Evolutionary conservation across 257 asterid genomes (phyloP), one percentile per base, ranked within the genome.

Genomic region (Salvia hispanica): DNA sequence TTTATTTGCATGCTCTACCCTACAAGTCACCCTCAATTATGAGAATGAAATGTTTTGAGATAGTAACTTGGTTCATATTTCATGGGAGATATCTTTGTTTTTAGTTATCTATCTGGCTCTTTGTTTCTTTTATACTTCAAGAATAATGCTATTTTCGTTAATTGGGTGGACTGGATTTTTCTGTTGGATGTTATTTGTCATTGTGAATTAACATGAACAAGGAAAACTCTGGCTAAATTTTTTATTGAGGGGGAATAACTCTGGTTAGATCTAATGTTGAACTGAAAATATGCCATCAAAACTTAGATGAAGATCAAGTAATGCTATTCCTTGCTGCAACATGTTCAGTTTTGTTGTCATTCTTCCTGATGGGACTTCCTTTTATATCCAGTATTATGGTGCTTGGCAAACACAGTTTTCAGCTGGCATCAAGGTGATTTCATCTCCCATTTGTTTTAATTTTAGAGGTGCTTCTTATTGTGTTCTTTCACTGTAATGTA

Each of bases 401-500:
- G 93, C 88, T 57, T 89, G 89, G 92, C 81, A 84, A 83, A 72
- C 83, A 78, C 98, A 89, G 73, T 84, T 86, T 84, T 81, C 92
- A 72, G 96, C 93, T 73, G 98, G 96, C 67, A 76, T 92, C 73
- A 89, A 89, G 96, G 98, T 87, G 77, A 77, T 52, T 59, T 6
- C n/a, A 15, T 68, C 62, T 80, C 25, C 12, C 51, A 9, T 44
- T 67, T 62, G 8, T 28, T 55, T 64, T 65, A 58, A 69, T 18
- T 50, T 58, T n/a, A 45, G 42, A n/a, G 37, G 40, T 63, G 39
- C 69, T 69, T 33, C 25, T 66, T 12, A 42, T 31, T 48, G 57
- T 58, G 44, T 58, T 43, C 37, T 50, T 52, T 58, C 40, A 44
- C 48, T 37, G 40, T 54, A 12, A 6, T 51, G 45, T 70, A 56